Base-by-base conservation (phyloP, 1,284 basidiomycete species). In the Leccinum brunneo-olivaceum region DNA sequence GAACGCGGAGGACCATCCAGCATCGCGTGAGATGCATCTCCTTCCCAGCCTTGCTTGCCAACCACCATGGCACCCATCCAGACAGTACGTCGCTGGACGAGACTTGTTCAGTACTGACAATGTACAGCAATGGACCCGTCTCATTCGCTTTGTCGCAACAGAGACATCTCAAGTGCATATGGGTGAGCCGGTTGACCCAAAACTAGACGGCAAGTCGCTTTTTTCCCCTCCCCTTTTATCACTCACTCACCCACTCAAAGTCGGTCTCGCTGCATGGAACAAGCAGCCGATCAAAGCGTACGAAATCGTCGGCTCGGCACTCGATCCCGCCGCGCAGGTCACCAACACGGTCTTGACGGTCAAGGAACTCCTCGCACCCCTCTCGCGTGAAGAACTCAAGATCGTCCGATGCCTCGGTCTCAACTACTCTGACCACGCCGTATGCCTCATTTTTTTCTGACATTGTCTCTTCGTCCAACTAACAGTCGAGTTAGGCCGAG, bases 101-200 rank as follows among this genome's bases (percentile, higher is more conserved):
- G 12, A 3, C 12, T 8, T 12, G 15, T 27, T n/a, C 12, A 8
- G n/a, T 41, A 41, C 35, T 52, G 32, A 57, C 5, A 10, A 35
- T 33, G 3, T 14, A 5, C 48, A 86, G 80, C 70, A 75, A 72
- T 90, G 87, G 87, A 79, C 78, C 20, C 79, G 88, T 34, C 74
- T 90, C 45, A 86, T 92, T 51, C 84, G 89, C 45, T 92, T 92
- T 61, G 72, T 86, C 15, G 87, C 89, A 11, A 68, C 66, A n/a
- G 88, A 89, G 65, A 88, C 85, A 1, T 69, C 73, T 6, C 68
- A 75, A 45, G 75, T 88, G 10, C 85, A 89, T 55, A 73, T 88
- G 49, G 89, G 90, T 32, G 74, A 90, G 60, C 88, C 89, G 0
- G 69, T 86, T 16, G 80, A 90, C 50, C 47, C 76, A 1, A 67